A percentile compares a stretch with the other conserved stretches of the same genome.
Evolutionary conservation across 208 protist genomes (phyloP).

Genomic region (Tetramitus jugosus): DNA sequence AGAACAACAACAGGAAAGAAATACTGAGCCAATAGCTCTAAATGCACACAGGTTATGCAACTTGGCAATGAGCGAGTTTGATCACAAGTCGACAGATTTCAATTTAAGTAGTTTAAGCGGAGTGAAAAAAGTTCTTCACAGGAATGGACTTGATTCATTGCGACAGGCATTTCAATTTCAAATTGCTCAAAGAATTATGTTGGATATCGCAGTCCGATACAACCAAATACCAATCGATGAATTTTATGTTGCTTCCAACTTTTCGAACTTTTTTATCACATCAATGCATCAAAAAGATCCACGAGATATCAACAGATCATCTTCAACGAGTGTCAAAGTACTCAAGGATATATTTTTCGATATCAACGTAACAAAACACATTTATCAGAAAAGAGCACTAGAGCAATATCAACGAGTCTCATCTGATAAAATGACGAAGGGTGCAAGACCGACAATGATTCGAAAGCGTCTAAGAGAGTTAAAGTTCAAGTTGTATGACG

Average conservation of each 20-base stretch:
- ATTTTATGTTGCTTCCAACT: conserved; percentile 8
- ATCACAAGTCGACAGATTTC: conserved; percentile 32
- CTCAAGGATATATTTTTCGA: too few relatives aligned
- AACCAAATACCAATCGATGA: conserved; percentile 38
- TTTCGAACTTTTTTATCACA: not conserved
- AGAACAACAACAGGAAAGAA: conserved; percentile 13
- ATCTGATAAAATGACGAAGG: not conserved
- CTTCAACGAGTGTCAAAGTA: too few relatives aligned
- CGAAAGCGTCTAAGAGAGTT: not conserved
- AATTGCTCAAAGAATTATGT: conserved; percentile 32
- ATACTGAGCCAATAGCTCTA: conserved; percentile 26
- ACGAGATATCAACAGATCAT: not conserved
- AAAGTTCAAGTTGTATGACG: not conserved
- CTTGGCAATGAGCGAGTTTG: conserved; percentile 43
- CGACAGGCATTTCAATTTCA: conserved; percentile 28
- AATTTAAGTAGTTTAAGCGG: conserved; percentile 35
- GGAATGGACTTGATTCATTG: conserved; percentile 25
- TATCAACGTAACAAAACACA: too few relatives aligned
- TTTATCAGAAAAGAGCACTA: not conserved
- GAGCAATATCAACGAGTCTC: conserved; percentile 1
- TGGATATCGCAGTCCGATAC: conserved; percentile 30
- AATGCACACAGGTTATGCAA: conserved; percentile 34
- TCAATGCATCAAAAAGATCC: not conserved
- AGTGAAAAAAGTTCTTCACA: conserved; percentile 22
- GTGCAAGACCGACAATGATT: not conserved